phyloP scores from a whole-genome alignment of 1,284 basidiomycete genomes.

The Amylostereum areolatum region DNA sequence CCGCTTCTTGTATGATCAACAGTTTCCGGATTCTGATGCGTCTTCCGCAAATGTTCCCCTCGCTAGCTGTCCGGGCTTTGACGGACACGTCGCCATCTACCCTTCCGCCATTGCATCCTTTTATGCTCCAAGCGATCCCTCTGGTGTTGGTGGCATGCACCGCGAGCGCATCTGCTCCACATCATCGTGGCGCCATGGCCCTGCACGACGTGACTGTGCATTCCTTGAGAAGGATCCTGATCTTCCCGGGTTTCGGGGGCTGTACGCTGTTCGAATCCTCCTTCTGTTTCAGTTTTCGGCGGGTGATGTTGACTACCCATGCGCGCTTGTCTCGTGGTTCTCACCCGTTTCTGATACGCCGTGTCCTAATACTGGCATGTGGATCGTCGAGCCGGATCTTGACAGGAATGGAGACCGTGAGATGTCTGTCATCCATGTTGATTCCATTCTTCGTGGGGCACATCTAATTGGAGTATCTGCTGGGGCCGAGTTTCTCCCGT shows the following conservation, averaged over 20 bases:
- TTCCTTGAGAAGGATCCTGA: not conserved
- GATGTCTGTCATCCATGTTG: not conserved
- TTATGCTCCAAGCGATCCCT: conserved; percentile 10
- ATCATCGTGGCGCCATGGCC: conserved; percentile 3
- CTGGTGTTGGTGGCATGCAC: conserved; percentile 5
- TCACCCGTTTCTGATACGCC: not conserved
- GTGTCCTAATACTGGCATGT: not conserved
- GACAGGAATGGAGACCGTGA: not conserved
- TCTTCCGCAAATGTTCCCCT: not conserved
- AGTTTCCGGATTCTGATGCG: not conserved
- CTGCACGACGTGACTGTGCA: not conserved
- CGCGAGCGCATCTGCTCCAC: conserved; percentile 8
- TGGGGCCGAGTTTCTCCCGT: not conserved
- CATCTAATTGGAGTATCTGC: not conserved
- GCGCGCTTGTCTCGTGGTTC: not conserved
- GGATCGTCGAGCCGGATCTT: not conserved
- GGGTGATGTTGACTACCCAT: not conserved
- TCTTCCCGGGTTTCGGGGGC: not conserved
- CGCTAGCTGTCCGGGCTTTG: not conserved
- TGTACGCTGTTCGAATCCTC: not conserved
- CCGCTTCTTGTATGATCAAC: not conserved
- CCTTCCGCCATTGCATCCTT: conserved; percentile 6
- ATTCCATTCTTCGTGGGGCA: not conserved
- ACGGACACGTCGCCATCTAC: not conserved
- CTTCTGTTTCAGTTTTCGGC: not conserved